Evolutionary conservation across 768 basidiomycete species (phyloP).

Genomic region (Tubosaeta brunneosetosa): DNA sequence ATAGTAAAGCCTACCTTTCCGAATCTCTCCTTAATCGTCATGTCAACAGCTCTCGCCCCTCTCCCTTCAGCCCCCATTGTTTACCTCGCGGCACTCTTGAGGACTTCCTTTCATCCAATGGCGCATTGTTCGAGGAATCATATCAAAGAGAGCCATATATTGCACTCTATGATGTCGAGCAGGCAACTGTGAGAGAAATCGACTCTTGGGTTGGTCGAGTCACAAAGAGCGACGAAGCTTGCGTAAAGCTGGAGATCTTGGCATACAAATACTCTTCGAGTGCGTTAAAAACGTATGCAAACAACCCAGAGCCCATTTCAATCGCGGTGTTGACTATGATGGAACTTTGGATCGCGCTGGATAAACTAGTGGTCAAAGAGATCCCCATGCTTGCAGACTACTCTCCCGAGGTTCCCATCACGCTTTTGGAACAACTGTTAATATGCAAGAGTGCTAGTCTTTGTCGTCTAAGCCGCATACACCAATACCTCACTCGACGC

Average conservation of each 20-base stretch:
- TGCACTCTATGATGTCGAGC: constrained; percentile 41
- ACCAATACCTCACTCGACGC: constrained; percentile 30
- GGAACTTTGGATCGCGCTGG: neutral
- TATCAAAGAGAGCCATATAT: no score
- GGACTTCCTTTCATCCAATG: no score
- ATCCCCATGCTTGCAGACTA: constrained; percentile 25
- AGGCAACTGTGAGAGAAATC: constrained; percentile 25
- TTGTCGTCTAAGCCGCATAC: constrained; percentile 24
- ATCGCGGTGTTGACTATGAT: neutral
- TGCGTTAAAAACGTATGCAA: constrained; percentile 24
- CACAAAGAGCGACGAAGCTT: constrained; percentile 19
- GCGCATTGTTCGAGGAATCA: no score
- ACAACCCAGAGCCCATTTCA: constrained; percentile 18
- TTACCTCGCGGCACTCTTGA: no score
- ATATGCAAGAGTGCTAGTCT: constrained; percentile 31
- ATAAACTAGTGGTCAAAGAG: neutral
- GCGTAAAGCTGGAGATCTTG: constrained; percentile 24
- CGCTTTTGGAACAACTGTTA: constrained; percentile 38
- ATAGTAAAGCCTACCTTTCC: no score
- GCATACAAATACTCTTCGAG: constrained; percentile 22
- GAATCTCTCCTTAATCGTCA: no score
- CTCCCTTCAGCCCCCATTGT: no score
- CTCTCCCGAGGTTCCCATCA: constrained; percentile 40
- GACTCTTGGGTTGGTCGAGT: constrained; percentile 30
- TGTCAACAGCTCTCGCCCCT: no score